These are phyloP conservation scores for Rhizoctonia solani DNA, from an alignment of 1,284 basidiomycete genomes.

Conservation along the genomic window DNA sequence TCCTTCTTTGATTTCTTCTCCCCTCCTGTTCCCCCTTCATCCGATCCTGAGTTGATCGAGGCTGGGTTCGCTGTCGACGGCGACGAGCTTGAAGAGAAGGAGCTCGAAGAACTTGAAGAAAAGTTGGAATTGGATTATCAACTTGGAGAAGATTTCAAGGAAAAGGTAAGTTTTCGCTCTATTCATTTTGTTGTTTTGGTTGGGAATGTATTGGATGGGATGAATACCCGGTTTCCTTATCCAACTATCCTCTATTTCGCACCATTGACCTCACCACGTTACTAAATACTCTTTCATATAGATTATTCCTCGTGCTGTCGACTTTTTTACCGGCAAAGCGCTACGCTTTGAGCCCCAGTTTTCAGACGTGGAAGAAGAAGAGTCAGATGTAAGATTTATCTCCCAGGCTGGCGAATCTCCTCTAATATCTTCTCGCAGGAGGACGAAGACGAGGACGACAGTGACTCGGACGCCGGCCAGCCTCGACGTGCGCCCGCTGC, in stretches of 20 bases:
- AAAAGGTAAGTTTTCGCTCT: slow-evolving; percentile 62
- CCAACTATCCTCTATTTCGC: neutral
- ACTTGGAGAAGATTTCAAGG: slow-evolving; percentile 98
- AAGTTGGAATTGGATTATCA: slow-evolving; percentile 97
- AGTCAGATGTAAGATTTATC: slow-evolving; percentile 42
- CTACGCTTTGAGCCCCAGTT: slow-evolving; percentile 84
- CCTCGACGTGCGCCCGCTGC: slow-evolving; percentile 21
- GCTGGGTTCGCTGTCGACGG: slow-evolving; percentile 56
- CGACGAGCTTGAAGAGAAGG: slow-evolving; percentile 80
- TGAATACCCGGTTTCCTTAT: too few relatives aligned
- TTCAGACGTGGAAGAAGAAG: slow-evolving; percentile 58
- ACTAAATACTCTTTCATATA: slow-evolving; percentile 43
- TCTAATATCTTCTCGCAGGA: neutral
- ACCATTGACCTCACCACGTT: neutral
- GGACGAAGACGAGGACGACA: neutral
- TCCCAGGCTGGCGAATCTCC: neutral
- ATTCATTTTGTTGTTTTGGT: too few relatives aligned
- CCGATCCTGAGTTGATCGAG: slow-evolving; percentile 50
- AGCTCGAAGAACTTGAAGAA: slow-evolving; percentile 87
- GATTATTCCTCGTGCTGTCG: slow-evolving; percentile 93
- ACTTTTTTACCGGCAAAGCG: slow-evolving; percentile 97
- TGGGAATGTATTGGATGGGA: too few relatives aligned
- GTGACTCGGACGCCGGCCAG: slow-evolving; percentile 3
- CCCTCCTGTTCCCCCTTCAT: slow-evolving; percentile 78
- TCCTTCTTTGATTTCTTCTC: slow-evolving; percentile 99